Base-by-base conservation (phyloP, 495 filamentous ascomycete genomes). In the Hypoxylon cercidicola region DNA sequence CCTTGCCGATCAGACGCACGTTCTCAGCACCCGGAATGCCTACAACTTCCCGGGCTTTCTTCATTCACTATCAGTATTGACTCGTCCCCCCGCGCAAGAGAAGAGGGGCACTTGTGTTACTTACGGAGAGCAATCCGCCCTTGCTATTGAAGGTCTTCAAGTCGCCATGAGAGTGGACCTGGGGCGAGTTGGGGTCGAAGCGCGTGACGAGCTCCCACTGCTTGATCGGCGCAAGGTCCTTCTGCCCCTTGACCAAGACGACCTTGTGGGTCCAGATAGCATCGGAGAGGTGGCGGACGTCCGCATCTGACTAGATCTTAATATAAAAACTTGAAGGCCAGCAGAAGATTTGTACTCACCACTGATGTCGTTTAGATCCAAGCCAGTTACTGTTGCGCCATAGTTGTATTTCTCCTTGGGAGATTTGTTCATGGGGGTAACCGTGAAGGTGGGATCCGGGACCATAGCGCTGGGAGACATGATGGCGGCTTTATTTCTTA, bases 1-100 rank as follows among this genome's bases (percentile, higher is more conserved):
- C 77, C 46, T 78, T 77, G 20, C 75, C 78, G 34, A 80, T 77
- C 7, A 80, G 62, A 21, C 77, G 72, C 19, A 80, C 75, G 21
- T 78, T 75, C 44, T 77, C 76, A n/a, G 75, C 76, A 8, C 74
- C 77, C 10, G 78, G 78, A n/a, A 80, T 78, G 11, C 74, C 73
- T 30, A 71, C 52, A 0, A 78, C 75, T 30, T 72, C 56, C 41
- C 71, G 71, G 19, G 60, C 7, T 68, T 70, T 73, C 72, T 77
- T 54, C 35, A 45, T 46, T 10, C 10, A 1, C 15, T 15, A 8
- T 57, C 53, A 56, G 34, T 43, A 32, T 47, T 46, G 3, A 25
- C 35, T n/a, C 44, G 16, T 13, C n/a, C 12, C 6, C 30, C 13
- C n/a, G 3, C 5, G 55, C 19, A 18, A 37, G 3, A 9, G 55